Conservation (phyloP, 1,284 basidiomycete species). For the Neonothopanus nambi region DNA sequence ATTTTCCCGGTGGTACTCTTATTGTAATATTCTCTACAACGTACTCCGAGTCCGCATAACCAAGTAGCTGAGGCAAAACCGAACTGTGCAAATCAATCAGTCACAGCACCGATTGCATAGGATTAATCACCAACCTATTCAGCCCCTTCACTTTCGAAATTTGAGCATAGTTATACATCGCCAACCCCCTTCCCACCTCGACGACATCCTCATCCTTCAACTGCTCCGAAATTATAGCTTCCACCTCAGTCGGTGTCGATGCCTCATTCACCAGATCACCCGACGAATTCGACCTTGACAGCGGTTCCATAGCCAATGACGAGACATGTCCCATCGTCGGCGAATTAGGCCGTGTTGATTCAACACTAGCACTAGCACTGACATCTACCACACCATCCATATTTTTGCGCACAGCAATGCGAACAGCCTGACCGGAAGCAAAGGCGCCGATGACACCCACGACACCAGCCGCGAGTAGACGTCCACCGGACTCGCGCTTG, state of each 20-base stretch:
- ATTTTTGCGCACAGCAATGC: conserved; percentile 63
- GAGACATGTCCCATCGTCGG: conserved; percentile 18
- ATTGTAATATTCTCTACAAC: conserved; percentile 93
- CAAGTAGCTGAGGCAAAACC: conserved; percentile 78
- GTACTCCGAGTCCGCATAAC: conserved; percentile 95
- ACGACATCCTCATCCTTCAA: conserved; percentile 67
- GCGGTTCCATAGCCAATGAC: conserved; percentile 9
- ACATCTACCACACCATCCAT: conserved; percentile 29
- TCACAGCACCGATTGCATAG: conserved; percentile 11
- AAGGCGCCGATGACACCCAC: conserved; percentile 86
- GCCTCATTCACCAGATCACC: conserved; percentile 35
- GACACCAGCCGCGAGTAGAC: conserved; percentile 90
- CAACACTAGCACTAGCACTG: conserved; percentile 1
- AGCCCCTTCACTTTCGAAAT: conserved; percentile 87
- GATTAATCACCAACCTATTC: conserved; percentile 67
- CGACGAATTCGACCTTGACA: conserved; percentile 39
- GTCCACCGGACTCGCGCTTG: conserved; percentile 83
- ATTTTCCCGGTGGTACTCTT: conserved; percentile 40
- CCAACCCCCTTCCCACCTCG: conserved; percentile 92
- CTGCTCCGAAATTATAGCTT: conserved; percentile 24
- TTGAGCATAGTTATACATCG: conserved; percentile 95
- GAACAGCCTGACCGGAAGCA: conserved; percentile 92
- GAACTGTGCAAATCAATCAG: conserved; percentile 51
- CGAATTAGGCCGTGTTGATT: conserved; percentile 30
- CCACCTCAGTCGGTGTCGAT: too few relatives aligned